phyloP scores from a whole-genome alignment of 2,329 filamentous ascomycete genomes.

The Ascochyta lentis region DNA sequence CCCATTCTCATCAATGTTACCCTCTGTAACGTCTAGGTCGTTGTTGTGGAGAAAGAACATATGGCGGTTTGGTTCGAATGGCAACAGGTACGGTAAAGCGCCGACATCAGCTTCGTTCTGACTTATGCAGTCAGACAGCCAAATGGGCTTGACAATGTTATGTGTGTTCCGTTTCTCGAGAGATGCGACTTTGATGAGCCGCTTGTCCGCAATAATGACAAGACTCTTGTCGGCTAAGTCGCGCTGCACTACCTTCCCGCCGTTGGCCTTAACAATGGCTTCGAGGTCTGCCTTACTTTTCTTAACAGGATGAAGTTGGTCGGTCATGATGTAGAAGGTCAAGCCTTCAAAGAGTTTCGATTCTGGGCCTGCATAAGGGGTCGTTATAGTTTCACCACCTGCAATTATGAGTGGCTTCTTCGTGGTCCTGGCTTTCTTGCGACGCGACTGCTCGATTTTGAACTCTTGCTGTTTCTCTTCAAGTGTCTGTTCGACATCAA shows the following conservation, averaged over 20 bases:
- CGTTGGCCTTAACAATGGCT: constrained; percentile 79
- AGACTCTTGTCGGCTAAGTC: constrained; percentile 68
- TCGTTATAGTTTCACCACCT: constrained; percentile 63
- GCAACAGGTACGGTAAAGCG: constrained; percentile 65
- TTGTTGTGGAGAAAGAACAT: constrained; percentile 72
- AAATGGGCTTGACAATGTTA: constrained; percentile 78
- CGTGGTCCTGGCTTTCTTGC: constrained; percentile 66
- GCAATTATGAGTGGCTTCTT: constrained; percentile 77
- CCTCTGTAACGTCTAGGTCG: constrained; percentile 61
- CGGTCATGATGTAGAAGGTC: constrained; percentile 84
- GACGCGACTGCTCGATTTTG: constrained; percentile 71
- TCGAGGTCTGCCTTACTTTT: constrained; percentile 82
- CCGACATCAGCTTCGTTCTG: constrained; percentile 62
- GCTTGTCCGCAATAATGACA: constrained; percentile 80
- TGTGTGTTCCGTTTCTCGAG: constrained; percentile 74
- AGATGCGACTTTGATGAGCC: constrained; percentile 79
- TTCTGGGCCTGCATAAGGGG: constrained; percentile 63
- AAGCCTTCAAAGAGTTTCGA: constrained; percentile 76
- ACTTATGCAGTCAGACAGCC: constrained; percentile 82
- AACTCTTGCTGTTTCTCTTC: constrained; percentile 73
- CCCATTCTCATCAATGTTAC: constrained; percentile 75
- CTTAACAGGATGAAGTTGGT: constrained; percentile 72
- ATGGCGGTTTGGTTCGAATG: constrained; percentile 70
- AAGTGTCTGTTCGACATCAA: constrained; percentile 71
- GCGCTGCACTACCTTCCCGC: constrained; percentile 79